Base-by-base conservation (phyloP, 345 rosid genomes). In the Arabis hirsuta region DNA sequence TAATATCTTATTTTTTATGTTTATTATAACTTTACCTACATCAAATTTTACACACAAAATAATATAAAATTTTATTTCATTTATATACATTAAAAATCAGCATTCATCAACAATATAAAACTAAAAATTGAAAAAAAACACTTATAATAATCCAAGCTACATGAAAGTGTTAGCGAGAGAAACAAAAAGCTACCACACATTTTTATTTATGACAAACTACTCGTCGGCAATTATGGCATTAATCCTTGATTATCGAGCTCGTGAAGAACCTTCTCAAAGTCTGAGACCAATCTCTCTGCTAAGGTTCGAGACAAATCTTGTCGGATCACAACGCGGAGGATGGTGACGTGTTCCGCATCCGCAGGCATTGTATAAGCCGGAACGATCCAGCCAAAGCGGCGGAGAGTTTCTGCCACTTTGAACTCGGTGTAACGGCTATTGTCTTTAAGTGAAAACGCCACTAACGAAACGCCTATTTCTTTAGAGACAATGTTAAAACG, bases 331-430 rank as follows among this genome's bases (percentile, higher is more conserved):
- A 89, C 92, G 0, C 98, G 84, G 0, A 92, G 89, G 9, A 92
- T 94, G 0, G 96, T 87, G 0, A 92, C 16, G 8, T 89, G 94
- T 74, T 89, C 76, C 0, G 96, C 97, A 16, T 91, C 85, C 0
- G 97, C 85, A 0, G 92, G 96, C 96, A 92, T 92, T 0, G 94
- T 86, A 65, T 92, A 92, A 1, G 98, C 90, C 0, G 96, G 98
- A 48, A 92, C 86, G 0, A 92, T 92, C 96, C 98, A 92, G 0
- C 96, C 96, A 6, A 83, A 92, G 4, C 78, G 71, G 14, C 81
- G 75, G 5, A 78, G 72, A 2, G 54, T 68, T 10, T 78, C 75
- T 0, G 78, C 74, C 82, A 79, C 72, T 11, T 79, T 79, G 66
- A 88, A 88, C 81, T 90, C 96, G 31, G 69, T 58, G 71, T 90